Base-by-base conservation (phyloP, 345 rosid genomes). In the Populus tremula region DNA sequence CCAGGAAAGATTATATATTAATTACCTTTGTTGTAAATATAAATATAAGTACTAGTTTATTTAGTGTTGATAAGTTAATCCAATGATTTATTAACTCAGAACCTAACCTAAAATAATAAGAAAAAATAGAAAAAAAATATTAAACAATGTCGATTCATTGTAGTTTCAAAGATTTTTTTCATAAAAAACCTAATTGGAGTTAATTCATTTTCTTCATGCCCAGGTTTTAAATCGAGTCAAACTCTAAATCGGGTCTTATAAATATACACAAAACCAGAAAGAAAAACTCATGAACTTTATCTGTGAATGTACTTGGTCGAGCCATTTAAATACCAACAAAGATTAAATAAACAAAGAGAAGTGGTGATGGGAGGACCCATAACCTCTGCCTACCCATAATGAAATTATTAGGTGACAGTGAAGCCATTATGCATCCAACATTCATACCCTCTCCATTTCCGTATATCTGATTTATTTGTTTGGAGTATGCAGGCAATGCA, bases 361-460 rank as follows among this genome's bases (percentile, higher is more conserved):
- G 76, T 16, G 25, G 25, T 9, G 33, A 11, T 0, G 10, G 36
- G 67, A 35, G 76, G 76, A 33, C 54, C 67, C 76, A 14, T 23
- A 4, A 16, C 31, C 63, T 36, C 76, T 73, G 67, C 33, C 76
- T 56, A 0, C 66, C 50, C 76, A 38, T 23, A 36, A 38, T n/a
- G 76, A 69, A 78, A 78, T 78, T 66, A 67, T 78, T 27, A 65
- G 65, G 69, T 33, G 76, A 54, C 76, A 31, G 70, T 53, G 67
- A 50, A 43, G 70, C 80, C 75, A 62, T 64, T 35, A 56, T 71
- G 75, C 76, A 77, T 49, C 80, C 80, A 77, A 77, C 80, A 71
- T 77, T 78, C 72, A 71, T 65, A 39, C 76, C 54, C 72, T 78
- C 75, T 14, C 63, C 66, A 12, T 64, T 41, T 25, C 53, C 45